phyloP scores from a whole-genome alignment of 495 filamentous ascomycete species.

The Annulohypoxylon bovei region DNA sequence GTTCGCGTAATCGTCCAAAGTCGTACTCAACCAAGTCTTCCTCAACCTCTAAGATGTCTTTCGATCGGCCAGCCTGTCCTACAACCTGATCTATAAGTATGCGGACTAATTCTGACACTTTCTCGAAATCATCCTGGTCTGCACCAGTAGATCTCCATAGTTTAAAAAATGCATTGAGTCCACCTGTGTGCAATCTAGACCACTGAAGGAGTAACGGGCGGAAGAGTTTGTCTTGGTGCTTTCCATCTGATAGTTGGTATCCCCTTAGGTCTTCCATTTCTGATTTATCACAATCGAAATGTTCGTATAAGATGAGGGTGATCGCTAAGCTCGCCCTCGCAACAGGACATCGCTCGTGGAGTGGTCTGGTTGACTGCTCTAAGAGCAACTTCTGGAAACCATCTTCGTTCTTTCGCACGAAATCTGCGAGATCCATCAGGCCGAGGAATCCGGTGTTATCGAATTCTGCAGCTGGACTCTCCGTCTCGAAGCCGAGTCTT shows the following conservation, averaged over 20 bases:
- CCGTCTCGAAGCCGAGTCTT: constrained; percentile 89
- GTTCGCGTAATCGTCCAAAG: constrained; percentile 74
- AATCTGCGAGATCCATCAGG: constrained; percentile 98
- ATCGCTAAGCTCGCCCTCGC: constrained; percentile 88
- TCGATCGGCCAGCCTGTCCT: constrained; percentile 81
- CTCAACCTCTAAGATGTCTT: constrained; percentile 88
- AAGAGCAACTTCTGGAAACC: constrained; percentile 89
- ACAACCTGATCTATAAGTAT: constrained; percentile 94
- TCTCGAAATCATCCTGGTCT: constrained; percentile 85
- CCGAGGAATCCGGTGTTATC: constrained; percentile 87
- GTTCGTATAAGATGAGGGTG: constrained; percentile 88
- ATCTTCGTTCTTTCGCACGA: constrained; percentile 88
- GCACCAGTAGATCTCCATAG: constrained; percentile 92
- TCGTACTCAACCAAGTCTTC: constrained; percentile 89
- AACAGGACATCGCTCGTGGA: constrained; percentile 83
- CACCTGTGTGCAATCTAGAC: constrained; percentile 91
- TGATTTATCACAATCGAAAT: constrained; percentile 92
- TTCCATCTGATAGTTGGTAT: constrained; percentile 80
- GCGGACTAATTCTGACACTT: constrained; percentile 87
- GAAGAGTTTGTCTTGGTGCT: constrained; percentile 87
- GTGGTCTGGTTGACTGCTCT: constrained; percentile 82
- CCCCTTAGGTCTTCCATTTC: constrained; percentile 82
- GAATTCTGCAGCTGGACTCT: constrained; percentile 86
- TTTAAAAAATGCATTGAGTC: constrained; percentile 88
- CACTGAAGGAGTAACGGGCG: constrained; percentile 90